Conservation (phyloP, 345 rosid genomes). For the Lagerstroemia speciosa region DNA sequence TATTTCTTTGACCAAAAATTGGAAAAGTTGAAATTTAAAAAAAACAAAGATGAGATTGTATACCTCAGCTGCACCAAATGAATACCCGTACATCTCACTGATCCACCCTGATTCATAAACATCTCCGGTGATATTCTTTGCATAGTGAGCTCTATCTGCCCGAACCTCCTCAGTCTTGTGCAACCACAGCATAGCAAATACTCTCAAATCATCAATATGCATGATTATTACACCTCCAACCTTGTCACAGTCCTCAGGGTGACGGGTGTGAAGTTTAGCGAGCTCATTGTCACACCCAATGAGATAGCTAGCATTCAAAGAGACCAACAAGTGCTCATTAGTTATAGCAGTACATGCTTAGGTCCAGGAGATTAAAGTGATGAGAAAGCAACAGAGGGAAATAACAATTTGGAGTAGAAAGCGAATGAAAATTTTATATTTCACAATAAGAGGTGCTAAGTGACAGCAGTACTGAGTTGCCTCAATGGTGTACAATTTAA, state of each 20-base stretch:
- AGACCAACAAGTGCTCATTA: background rate
- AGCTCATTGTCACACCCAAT: slow-evolving; percentile 94
- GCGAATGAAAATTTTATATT: background rate
- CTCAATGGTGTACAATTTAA: background rate
- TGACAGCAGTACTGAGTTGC: background rate
- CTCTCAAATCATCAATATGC: slow-evolving; percentile 92
- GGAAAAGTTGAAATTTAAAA: background rate
- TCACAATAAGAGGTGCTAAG: background rate
- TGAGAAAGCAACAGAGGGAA: background rate
- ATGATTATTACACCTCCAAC: slow-evolving; percentile 96
- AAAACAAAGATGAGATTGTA: background rate
- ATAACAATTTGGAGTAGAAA: background rate
- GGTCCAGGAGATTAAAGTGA: background rate
- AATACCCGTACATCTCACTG: slow-evolving; percentile 98
- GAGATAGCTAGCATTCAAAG: slow-evolving; percentile 48
- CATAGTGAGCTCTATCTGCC: slow-evolving; percentile 90
- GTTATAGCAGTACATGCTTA: background rate
- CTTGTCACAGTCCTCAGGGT: slow-evolving; percentile 91
- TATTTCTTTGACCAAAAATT: background rate
- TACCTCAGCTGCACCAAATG: slow-evolving; percentile 99
- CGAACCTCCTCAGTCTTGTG: slow-evolving; percentile 96
- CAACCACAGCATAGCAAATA: slow-evolving; percentile 86
- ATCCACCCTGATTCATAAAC: slow-evolving; percentile 92
- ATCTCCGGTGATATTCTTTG: slow-evolving; percentile 84
- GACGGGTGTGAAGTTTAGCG: slow-evolving; percentile 82